A percentile compares a stretch with the other conserved stretches of the same genome.
Evolutionary conservation across 805 yeast species (phyloP).

Genomic region (Wickerhamomyces alni): DNA sequence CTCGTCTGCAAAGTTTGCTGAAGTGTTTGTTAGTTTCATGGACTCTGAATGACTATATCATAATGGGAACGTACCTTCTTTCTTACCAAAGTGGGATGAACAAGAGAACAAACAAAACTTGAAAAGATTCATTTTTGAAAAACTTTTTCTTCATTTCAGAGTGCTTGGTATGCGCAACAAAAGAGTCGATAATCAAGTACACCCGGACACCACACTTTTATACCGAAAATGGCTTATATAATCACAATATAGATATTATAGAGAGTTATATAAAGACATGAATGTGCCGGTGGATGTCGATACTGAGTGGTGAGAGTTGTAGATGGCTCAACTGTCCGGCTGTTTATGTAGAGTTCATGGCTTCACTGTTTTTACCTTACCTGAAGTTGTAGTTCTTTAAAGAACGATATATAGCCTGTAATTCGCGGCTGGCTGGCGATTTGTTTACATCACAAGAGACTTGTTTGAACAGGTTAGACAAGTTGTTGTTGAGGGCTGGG

Average conservation of each 20-base stretch:
- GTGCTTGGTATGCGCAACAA: not conserved
- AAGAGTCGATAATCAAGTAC: not conserved
- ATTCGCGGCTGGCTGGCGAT: too few relatives aligned
- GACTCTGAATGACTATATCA: not conserved
- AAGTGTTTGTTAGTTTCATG: not conserved
- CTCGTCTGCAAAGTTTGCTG: conserved; percentile 38
- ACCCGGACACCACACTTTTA: conserved; percentile 4
- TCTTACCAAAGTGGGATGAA: conserved; percentile 24
- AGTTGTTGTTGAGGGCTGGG: too few relatives aligned
- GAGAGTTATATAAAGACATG: not conserved
- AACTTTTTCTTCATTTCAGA: not conserved
- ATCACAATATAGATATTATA: not conserved
- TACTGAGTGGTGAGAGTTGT: not conserved
- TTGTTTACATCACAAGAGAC: too few relatives aligned
- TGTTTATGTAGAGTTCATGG: too few relatives aligned
- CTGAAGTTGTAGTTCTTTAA: too few relatives aligned
- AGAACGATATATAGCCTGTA: too few relatives aligned
- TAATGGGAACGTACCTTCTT: conserved; percentile 14
- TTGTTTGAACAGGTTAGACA: too few relatives aligned
- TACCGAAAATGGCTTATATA: not conserved
- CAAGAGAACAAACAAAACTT: not conserved
- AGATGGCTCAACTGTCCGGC: not conserved
- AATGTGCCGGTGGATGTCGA: too few relatives aligned
- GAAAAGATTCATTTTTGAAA: not conserved
- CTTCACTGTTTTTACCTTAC: too few relatives aligned